Base-by-base conservation (phyloP, 2,329 filamentous ascomycete genomes). In the Lasiodiplodia theobromae region DNA sequence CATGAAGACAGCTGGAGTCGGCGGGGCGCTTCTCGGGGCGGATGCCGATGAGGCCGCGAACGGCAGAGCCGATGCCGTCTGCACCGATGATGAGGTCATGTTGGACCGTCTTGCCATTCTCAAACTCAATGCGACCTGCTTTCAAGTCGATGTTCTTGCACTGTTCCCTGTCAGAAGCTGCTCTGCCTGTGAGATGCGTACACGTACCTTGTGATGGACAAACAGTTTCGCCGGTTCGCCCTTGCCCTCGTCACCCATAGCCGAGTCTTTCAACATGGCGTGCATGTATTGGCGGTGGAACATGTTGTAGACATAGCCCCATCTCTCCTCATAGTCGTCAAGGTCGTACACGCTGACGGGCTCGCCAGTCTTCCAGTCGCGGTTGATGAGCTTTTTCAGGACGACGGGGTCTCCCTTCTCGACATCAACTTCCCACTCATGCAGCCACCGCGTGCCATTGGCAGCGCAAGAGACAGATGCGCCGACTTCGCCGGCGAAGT, bases 281-380 rank as follows among this genome's bases (percentile, higher is more conserved):
- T 91, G 89, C 89, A 91, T 91, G 70, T 91, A 85, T 73, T 90
- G 87, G 0, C 89, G 82, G 73, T 91, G 89, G 72, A 91, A 91
- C 87, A 90, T 90, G 77, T 91, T 88, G 76, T 91, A 90, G 0
- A 86, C 65, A 76, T 87, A 86, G 14, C 88, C 89, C 88, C 89
- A 92, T 66, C 81, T 82, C 78, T 87, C 75, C 77, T 91, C 86
- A 68, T 92, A 92, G 73, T 91, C 89, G 12, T 80, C 84, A 21
- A 92, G 77, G 72, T 87, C 85, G 72, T 90, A 91, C 0, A 89
- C 86, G 71, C 86, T 91, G 28, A 88, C 84, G 0, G 87, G 85
- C 77, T 91, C 86, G 0, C 90, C 90, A 0, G 89, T 91, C 75
- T 86, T 85, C 89, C 89, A 92, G 77, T 92, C 89, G 3, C 87